Percentiles rank a stretch among this genome's conserved stretches.
Evolutionary conservation across 2,329 filamentous ascomycete species (phyloP).

Genomic region (Epichloe aotearoae): DNA sequence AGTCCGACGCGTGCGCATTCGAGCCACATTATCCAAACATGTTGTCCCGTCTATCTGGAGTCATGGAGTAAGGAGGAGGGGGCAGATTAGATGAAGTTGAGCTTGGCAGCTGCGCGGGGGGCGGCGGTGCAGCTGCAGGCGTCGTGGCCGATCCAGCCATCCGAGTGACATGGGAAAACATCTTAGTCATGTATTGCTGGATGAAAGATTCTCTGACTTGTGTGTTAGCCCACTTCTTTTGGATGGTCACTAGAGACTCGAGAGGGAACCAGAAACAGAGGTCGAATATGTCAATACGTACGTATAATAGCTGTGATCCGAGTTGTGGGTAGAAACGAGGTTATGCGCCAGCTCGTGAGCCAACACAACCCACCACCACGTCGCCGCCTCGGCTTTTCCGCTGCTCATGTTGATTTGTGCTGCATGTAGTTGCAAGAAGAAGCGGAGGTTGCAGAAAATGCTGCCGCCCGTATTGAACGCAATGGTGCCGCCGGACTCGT

Average conservation of each 20-base stretch:
- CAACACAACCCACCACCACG: conserved; percentile 92
- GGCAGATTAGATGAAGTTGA: conserved; percentile 7
- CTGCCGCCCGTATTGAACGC: conserved; percentile 83
- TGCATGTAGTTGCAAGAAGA: conserved; percentile 69
- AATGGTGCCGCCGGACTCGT: conserved; percentile 65
- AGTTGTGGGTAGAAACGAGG: conserved; percentile 62
- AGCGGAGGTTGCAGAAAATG: conserved; percentile 87
- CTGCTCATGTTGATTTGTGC: conserved; percentile 25
- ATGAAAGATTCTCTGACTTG: conserved; percentile 55
- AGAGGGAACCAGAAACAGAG: background rate
- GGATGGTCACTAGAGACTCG: background rate
- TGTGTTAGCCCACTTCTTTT: conserved; percentile 2
- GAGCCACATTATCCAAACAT: conserved; percentile 6
- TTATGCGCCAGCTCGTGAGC: conserved; percentile 96
- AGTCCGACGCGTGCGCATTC: background rate
- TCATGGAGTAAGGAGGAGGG: conserved; percentile 13
- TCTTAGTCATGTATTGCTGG: conserved; percentile 60
- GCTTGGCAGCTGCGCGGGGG: background rate
- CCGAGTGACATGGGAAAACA: conserved; percentile 41
- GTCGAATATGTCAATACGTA: conserved; percentile 22
- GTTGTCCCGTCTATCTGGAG: conserved; percentile 4
- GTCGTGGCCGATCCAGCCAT: conserved; percentile 12
- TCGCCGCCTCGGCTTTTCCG: conserved; percentile 52
- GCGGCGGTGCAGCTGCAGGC: conserved; percentile 4
- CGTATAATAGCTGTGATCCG: conserved; percentile 74